Evolutionary conservation across 305 asterid genomes (phyloP).

Genomic region (Fraxinus latifolia): DNA sequence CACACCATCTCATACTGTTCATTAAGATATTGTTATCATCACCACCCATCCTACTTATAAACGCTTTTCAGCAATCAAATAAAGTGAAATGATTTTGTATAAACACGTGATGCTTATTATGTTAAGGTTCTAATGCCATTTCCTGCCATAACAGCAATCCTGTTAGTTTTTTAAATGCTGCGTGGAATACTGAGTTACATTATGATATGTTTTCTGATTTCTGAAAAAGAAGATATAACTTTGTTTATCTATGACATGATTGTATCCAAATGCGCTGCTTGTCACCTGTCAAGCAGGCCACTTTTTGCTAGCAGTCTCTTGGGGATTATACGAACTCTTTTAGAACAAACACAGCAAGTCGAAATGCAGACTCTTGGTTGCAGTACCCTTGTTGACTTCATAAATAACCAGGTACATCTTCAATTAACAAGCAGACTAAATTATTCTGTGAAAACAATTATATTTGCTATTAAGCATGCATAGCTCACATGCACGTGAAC

Average conservation of each 20-base stretch:
- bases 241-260: neutral
- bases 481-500: neutral
- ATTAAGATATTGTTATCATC: neutral
- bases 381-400: slow-evolving; percentile 41
- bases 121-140: neutral
- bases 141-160: neutral
- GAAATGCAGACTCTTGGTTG: slow-evolving; percentile 51
- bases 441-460: neutral
- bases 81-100: neutral
- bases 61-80: neutral
- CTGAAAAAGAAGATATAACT: neutral
- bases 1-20: neutral
- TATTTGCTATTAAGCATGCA: neutral
- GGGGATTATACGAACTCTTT: slow-evolving; percentile 40
- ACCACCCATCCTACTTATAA: neutral
- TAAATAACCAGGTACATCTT: slow-evolving; percentile 40
- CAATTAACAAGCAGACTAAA: neutral
- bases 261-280: neutral
- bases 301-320: slow-evolving; percentile 50
- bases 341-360: slow-evolving; percentile 42
- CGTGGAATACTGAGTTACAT: neutral
- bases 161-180: neutral
- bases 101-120: neutral
- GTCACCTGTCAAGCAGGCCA: slow-evolving; percentile 37
- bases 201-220: neutral